Evolutionary conservation across 805 yeast genomes (phyloP).

Genomic region (Sporopachydermia lactativora): DNA sequence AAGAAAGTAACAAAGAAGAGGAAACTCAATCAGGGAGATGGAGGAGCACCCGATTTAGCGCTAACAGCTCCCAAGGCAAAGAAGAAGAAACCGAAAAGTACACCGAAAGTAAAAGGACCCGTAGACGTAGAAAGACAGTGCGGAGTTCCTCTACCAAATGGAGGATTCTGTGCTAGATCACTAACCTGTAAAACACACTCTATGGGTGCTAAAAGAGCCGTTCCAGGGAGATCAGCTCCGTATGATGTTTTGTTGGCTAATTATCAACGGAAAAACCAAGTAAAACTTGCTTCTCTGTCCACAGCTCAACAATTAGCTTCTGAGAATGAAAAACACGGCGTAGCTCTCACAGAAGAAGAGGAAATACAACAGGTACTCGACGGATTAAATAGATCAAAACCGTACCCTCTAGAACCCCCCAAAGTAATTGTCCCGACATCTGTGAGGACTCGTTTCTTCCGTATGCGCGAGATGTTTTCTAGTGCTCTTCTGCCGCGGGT

Average conservation of each 20-base stretch:
- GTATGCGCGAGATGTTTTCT: slow-evolving; percentile 92
- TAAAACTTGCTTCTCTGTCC: slow-evolving; percentile 48
- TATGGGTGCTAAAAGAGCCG: slow-evolving; percentile 96
- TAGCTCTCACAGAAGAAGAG: slow-evolving; percentile 68
- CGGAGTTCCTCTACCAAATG: slow-evolving; percentile 87
- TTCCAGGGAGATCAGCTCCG: slow-evolving; percentile 83
- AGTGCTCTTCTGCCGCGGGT: slow-evolving; percentile 62
- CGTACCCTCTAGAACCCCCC: slow-evolving; percentile 66
- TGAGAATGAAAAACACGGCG: slow-evolving; percentile 18
- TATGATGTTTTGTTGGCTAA: slow-evolving; percentile 80
- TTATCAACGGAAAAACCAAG: slow-evolving; percentile 86
- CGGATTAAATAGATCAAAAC: slow-evolving; percentile 70
- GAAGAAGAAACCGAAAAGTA: slow-evolving; percentile 23
- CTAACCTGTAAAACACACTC: slow-evolving; percentile 96
- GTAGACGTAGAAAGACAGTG: slow-evolving; percentile 90
- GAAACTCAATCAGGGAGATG: slow-evolving; percentile 8
- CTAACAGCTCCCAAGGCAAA: slow-evolving; percentile 19
- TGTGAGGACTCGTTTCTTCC: slow-evolving; percentile 56
- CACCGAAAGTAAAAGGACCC: slow-evolving; percentile 58
- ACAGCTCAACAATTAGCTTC: slow-evolving; percentile 23
- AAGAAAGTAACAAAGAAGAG: slow-evolving; percentile 21
- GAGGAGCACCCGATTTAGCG: slow-evolving; percentile 9
- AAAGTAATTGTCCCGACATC: slow-evolving; percentile 57
- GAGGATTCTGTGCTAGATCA: slow-evolving; percentile 93
- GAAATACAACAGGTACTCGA: slow-evolving; percentile 86